Evolutionary conservation across 331 rosid species (phyloP), one percentile per base, ranked within the genome.

Genomic region (Dryas integrifolia): DNA sequence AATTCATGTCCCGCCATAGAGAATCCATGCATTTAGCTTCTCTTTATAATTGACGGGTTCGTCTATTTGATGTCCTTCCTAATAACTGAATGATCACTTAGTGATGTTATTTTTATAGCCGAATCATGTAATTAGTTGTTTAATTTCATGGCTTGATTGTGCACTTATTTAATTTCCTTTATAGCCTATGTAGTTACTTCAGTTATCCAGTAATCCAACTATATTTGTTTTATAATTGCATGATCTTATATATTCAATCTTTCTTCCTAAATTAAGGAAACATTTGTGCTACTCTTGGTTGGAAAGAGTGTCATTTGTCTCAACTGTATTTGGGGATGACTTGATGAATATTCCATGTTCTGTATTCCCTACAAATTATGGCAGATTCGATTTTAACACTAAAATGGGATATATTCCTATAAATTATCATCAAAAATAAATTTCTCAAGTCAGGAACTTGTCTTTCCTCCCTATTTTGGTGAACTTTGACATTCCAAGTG

Each of bases 321-420:
- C 24, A 62, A 41, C 30, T 40, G 9, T 53, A 14, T 46, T 39
- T 39, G 16, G 30, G 52, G 51, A 38, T 61, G 48, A 15, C 48
- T 72, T 1, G 77, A 73, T 73, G 46, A 72, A 40, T 46, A 35
- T 48, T 61, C 38, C 8, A 12, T 44, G 49, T 14, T 35, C 56
- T 46, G 50, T 38, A 65, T 60, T 61, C 16, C 6, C 40, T 4
- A 15, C 69, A 10, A 46, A 48, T 10, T 15, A 16, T 16, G 50
- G 9, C 3, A 18, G 52, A 39, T 43, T 44, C 9, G 4, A 21
- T 71, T 4, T 26, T 45, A 50, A 40, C 35, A 61, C 61, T 21
- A 40, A 38, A 2, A 39, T 38, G 0, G 44, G n/a, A n/a, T 52
- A 9, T 7, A n/a, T 13, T 9, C 15, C 0, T 9, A 18, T 18